These are phyloP conservation scores for Ricinus communis DNA, from an alignment of 345 rosid genomes.

Conservation along the genomic window DNA sequence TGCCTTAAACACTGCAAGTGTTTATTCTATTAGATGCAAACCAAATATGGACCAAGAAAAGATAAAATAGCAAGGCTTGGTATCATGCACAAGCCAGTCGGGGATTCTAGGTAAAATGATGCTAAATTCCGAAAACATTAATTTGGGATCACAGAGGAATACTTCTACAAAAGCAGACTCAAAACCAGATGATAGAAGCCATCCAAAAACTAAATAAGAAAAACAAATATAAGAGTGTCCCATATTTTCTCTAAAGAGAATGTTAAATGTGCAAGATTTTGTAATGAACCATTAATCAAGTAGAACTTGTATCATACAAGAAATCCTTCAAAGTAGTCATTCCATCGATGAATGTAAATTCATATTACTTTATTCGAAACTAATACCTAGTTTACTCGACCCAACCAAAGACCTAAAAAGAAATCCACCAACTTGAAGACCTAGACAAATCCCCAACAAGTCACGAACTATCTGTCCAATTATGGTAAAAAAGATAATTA, in stretches of 20 bases:
- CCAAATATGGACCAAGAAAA: background rate
- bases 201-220: background rate
- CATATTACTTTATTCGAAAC: background rate
- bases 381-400: background rate
- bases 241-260: background rate
- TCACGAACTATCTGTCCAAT: background rate
- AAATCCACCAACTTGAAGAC: background rate
- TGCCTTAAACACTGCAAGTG: too few relatives aligned
- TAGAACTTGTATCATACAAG: background rate
- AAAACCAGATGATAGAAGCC: background rate
- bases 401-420: background rate
- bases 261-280: background rate
- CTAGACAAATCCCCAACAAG: background rate
- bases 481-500: background rate
- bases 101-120: background rate
- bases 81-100: background rate
- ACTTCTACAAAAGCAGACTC: background rate
- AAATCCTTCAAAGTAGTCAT: background rate
- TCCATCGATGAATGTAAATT: background rate
- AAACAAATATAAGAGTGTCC: background rate
- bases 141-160: background rate
- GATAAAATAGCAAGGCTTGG: background rate
- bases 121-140: background rate
- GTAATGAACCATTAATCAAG: background rate
- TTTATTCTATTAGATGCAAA: too few relatives aligned